A percentile compares a stretch with the other conserved stretches of the same genome.
phyloP scores from a whole-genome alignment of 108 stramenopile genomes.

The Cyclotella distinguenda region DNA sequence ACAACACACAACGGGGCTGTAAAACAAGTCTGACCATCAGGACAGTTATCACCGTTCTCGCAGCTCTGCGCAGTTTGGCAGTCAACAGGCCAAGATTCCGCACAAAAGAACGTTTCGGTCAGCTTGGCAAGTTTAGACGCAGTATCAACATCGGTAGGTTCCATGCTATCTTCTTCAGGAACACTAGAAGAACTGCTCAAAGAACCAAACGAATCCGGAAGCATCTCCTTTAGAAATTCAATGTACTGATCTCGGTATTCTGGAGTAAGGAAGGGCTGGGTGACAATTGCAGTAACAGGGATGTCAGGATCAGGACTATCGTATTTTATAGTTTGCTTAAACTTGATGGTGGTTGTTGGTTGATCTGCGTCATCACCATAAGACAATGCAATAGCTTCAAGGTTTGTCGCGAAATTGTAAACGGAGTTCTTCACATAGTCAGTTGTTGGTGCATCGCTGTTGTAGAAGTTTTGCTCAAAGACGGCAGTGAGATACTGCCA shows the following conservation, averaged over 20 bases:
- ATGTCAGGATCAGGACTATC: slow-evolving; percentile 11
- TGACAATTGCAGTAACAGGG: slow-evolving; percentile 7
- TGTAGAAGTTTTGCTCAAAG: slow-evolving; percentile 29
- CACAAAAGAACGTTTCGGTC: slow-evolving; percentile 9
- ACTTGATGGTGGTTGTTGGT: slow-evolving; percentile 11
- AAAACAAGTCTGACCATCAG: slow-evolving; percentile 6
- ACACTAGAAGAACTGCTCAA: slow-evolving; percentile 8
- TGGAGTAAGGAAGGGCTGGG: slow-evolving; percentile 18
- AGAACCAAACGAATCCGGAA: slow-evolving; percentile 13
- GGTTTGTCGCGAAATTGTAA: slow-evolving; percentile 11
- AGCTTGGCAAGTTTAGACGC: not conserved
- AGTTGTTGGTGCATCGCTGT: not conserved
- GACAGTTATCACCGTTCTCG: slow-evolving; percentile 5
- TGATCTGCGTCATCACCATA: slow-evolving; percentile 15
- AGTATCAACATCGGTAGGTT: not conserved
- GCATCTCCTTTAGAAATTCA: slow-evolving; percentile 10
- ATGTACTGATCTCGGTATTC: slow-evolving; percentile 15
- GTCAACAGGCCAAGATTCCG: slow-evolving; percentile 9
- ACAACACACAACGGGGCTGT: slow-evolving; percentile 11
- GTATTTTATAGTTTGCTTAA: slow-evolving; percentile 15
- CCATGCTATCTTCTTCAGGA: not conserved
- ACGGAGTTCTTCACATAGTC: slow-evolving; percentile 23
- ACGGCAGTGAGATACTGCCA: slow-evolving; percentile 28
- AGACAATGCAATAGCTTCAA: slow-evolving; percentile 10
- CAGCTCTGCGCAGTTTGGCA: slow-evolving; percentile 3